Evolutionary conservation across 2,329 filamentous ascomycete genomes (phyloP).

Genomic region (Penicillium capsulatum): DNA sequence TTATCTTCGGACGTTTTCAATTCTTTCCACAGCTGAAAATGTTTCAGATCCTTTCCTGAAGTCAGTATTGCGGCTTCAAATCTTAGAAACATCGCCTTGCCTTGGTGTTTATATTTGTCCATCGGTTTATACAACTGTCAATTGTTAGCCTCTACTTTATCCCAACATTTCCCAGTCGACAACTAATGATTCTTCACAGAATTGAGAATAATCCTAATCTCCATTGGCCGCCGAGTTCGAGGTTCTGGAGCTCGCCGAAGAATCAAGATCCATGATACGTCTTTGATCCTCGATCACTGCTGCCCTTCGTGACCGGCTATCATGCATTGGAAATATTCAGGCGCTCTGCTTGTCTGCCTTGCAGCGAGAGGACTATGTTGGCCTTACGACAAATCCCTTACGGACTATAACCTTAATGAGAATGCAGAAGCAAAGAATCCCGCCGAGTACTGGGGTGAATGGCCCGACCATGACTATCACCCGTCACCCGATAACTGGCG

Average conservation of each 20-base stretch:
- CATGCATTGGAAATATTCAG: conserved; percentile 32
- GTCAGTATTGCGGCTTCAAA: too few species aligned
- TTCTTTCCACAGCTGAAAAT: too few species aligned
- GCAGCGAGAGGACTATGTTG: conserved; percentile 27
- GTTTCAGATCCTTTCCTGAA: too few species aligned
- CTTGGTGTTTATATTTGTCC: too few species aligned
- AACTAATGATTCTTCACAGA: too few species aligned
- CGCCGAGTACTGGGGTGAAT: conserved; percentile 56
- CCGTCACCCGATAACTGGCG: conserved; percentile 60
- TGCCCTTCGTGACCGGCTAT: conserved; percentile 12
- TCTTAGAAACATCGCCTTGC: background rate
- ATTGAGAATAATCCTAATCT: background rate
- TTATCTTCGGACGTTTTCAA: too few species aligned
- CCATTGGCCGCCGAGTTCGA: background rate
- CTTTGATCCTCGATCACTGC: conserved; percentile 11
- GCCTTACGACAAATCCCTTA: conserved; percentile 50
- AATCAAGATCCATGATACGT: conserved; percentile 23
- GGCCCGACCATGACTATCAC: conserved; percentile 51
- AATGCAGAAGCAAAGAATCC: conserved; percentile 55
- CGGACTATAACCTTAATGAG: conserved; percentile 58
- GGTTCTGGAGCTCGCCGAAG: too few species aligned
- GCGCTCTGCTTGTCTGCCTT: conserved; percentile 28
- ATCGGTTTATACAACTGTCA: too few species aligned
- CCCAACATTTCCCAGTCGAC: too few species aligned
- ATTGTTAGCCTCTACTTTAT: too few species aligned